Evolutionary conservation across 768 basidiomycete species (phyloP), one percentile per base, ranked within the genome.

Genomic region (Dacryopinax spathularia): DNA sequence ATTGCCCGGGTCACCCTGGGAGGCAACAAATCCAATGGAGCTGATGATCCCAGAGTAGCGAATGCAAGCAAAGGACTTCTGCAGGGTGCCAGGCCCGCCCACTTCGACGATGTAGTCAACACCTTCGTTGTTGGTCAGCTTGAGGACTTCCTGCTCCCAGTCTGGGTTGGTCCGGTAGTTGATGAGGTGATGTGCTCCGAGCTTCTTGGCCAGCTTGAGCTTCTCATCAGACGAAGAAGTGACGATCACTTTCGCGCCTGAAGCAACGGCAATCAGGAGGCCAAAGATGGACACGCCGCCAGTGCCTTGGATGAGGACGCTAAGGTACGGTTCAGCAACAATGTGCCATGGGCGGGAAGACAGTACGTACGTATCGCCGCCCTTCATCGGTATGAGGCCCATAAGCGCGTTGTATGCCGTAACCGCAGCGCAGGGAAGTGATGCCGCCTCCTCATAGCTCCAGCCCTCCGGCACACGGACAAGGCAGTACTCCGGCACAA

Each of bases 161-260:
- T 84, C 70, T 1, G 81, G 79, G 1, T 73, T 76, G 65, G 73
- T 80, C 64, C 77, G 81, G 71, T 87, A 87, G 74, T 87, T 85
- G 74, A 87, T 83, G 20, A 80, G 67, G 62, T 83, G 74, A 15
- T 78, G 76, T 13, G 76, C 79, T 22, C 85, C 84, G 20, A 84
- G 77, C 43, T 77, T 77, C 44, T 75, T 72, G 9, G 78, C 83
- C 31, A 79, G 66, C 65, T 79, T 75, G 16, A 86, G 75, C 68
- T 88, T 88, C 56, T 79, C 77, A 67, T 86, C 83, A 0, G 83
- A 83, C 0, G 84, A 86, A 0, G 85, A 86, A 0, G 85, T 87
- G 29, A 78, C 77, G 66, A 88, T 85, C 64, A 86, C 84, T 0
- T 73, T 79, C 1, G 84, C 85, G 34, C 85, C 85, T 7, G 81